A percentile compares a stretch with the other conserved stretches of the same genome.
These are phyloP conservation scores for Endoconidiophora polonica DNA, from an alignment of 2,329 filamentous ascomycete genomes.

Conservation along the genomic window DNA sequence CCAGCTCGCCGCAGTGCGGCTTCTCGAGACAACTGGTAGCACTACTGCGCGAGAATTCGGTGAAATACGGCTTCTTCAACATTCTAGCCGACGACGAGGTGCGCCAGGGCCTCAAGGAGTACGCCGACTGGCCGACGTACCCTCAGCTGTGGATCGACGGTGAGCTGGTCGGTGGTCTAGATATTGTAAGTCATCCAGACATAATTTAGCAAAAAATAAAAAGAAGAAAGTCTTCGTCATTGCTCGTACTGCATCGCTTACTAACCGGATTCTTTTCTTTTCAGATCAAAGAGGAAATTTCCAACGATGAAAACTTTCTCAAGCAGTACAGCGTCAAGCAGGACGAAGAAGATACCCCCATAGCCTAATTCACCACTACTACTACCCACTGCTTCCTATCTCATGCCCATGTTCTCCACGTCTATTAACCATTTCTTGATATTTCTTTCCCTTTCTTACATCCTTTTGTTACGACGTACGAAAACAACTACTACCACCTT, in stretches of 20 bases:
- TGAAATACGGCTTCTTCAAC: constrained; percentile 98
- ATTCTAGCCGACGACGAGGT: constrained; percentile 96
- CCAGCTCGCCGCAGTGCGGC: constrained; percentile 71
- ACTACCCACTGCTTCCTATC: background rate
- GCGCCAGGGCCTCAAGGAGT: constrained; percentile 88
- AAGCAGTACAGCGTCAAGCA: constrained; percentile 47
- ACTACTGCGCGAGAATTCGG: constrained; percentile 70
- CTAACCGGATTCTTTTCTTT: background rate
- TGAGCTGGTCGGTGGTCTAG: constrained; percentile 79
- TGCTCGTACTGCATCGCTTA: background rate
- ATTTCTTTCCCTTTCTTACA: background rate
- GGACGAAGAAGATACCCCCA: constrained; percentile 21
- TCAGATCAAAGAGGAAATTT: constrained; percentile 85
- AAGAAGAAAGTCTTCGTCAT: background rate
- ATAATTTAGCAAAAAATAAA: background rate
- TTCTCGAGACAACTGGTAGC: constrained; percentile 83
- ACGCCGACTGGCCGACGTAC: constrained; percentile 96
- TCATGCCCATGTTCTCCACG: background rate
- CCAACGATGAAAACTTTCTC: constrained; percentile 69
- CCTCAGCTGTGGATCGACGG: constrained; percentile 87
- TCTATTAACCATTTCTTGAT: background rate
- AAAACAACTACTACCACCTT: no score
- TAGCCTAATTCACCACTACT: background rate
- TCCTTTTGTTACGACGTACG: background rate
- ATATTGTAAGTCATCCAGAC: constrained; percentile 60